A percentile compares a stretch with the other conserved stretches of the same genome.
These are phyloP conservation scores for Wolfiporia cocos DNA, from an alignment of 1,284 basidiomycete genomes.

Conservation along the genomic window DNA sequence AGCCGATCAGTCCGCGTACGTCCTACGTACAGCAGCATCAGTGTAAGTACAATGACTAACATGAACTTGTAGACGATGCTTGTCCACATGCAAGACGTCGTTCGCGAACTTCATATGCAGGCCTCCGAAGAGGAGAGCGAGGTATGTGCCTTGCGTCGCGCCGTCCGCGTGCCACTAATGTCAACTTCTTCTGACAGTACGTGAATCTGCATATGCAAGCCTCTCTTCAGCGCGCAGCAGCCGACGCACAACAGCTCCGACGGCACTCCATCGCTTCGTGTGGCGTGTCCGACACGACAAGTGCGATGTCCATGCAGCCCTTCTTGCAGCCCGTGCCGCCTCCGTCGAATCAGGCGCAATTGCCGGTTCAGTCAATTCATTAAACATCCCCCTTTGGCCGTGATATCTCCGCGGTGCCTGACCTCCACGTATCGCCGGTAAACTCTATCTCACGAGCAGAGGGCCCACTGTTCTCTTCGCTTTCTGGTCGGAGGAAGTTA, in stretches of 20 bases:
- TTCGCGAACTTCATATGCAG: conserved; percentile 40
- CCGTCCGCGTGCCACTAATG: neutral
- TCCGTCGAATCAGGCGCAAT: neutral
- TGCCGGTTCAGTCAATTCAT: neutral
- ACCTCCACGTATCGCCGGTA: no score
- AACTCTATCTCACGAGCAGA: no score
- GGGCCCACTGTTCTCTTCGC: no score
- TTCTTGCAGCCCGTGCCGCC: conserved; percentile 1
- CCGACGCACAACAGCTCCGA: conserved; percentile 9
- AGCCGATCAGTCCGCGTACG: conserved; percentile 47
- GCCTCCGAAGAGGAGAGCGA: conserved; percentile 47
- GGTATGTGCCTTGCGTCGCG: conserved; percentile 26
- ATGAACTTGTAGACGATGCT: conserved; percentile 35
- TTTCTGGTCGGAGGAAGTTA: no score
- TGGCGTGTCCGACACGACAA: conserved; percentile 5
- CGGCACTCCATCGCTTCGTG: conserved; percentile 15
- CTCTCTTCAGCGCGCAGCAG: conserved; percentile 10
- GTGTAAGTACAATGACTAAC: neutral
- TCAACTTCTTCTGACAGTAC: conserved; percentile 13
- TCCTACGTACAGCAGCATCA: neutral
- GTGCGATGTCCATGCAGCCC: neutral
- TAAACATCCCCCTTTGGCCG: no score
- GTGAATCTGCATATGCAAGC: conserved; percentile 19
- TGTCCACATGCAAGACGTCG: conserved; percentile 57
- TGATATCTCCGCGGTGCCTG: no score